Base-by-base conservation (phyloP, 768 basidiomycete species). In the Trichaptum fuscoviolaceum region DNA sequence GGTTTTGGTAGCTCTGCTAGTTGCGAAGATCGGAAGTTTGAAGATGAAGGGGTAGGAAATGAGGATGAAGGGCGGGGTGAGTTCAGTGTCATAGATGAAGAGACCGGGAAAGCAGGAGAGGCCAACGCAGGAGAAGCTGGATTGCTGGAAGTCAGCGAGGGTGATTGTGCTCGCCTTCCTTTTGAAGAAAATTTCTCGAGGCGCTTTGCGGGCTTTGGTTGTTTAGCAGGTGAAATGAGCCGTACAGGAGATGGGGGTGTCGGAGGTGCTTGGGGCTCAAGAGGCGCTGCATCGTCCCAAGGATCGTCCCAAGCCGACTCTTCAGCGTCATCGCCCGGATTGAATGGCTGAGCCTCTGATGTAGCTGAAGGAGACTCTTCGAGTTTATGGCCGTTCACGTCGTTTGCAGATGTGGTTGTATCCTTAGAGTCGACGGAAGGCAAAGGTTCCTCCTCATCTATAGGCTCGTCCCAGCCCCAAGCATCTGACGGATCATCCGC, bases 401-500 rank as follows among this genome's bases (percentile, higher is more conserved):
- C 84, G 15, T 52, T 67, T 18, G 36, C 63, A 65, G 24, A 57
- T 35, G 57, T 63, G 57, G 7, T 23, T 35, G 65, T 61, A 24
- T 71, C 64, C 3, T 78, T 71, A 4, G 72, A 71, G 25, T 79
- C 75, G 20, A 69, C 75, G 12, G 75, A 74, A 8, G 72, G 63
- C 7, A 77, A 64, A 15, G 65, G 30, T 3, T 72, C 68, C 61
- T 75, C 79, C 15, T 80, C 81, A 34, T 86, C 85, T 57, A 25
- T 5, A 34, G 59, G 25, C 24, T 87, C 85, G 52, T 91, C 87
- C 87, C 87, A 92, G 1, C 88, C 92, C 92, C 92, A 93, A 0
- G 90, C 86, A 70, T 89, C 87, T 18, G 75, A 78, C 9, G 85
- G 75, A 69, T 85, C 83, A 17, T 72, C 72, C 9, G 71, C 70